Evolutionary conservation across 495 filamentous ascomycete genomes (phyloP), one percentile per base, ranked within the genome.

Genomic region (Aspergillus avenaceus): DNA sequence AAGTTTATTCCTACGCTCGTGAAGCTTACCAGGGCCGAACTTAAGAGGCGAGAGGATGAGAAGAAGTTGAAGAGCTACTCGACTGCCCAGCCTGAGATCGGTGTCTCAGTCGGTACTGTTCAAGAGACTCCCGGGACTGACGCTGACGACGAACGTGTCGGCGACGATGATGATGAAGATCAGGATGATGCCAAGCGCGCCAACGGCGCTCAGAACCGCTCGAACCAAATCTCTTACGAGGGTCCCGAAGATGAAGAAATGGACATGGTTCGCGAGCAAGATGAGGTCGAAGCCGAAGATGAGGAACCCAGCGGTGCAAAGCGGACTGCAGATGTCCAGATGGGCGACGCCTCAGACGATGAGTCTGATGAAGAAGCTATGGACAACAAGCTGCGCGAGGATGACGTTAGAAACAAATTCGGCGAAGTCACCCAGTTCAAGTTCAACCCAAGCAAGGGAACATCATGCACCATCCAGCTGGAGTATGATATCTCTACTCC

Each of bases 241-340:
- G 90, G 80, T 6, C 90, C 90, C 25, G 92, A 97, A 59, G 92
- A 95, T 25, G 95, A 88, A 5, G 93, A 98, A 63, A 83, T 91
- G 54, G 82, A 69, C 16, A 84, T 92, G 55, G 69, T 85, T 36
- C 59, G 54, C n/a, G 59, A 56, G 12, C 67, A 69, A 76, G 69
- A 73, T 62, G 58, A 58, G 26, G 46, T 52, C 13, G 72, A 74
- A 8, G 71, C 60, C 24, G 75, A 74, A 5, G 66, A 69, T 25
- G 71, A 78, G 3, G 75, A 75, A 45, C 78, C 69, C 19, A 69
- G 66, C 25, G 51, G 27, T 31, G 24, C 49, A 34, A 21, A 44
- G 19, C 45, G 51, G 41, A 36, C 49, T 4, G 50, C 49, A 16
- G 61, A 68, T 40, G 61, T 65, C 41, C 50, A 62, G n/a, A 70